Percentiles rank a stretch among this genome's conserved stretches.
These are phyloP conservation scores for Sanghuangporus baumii DNA, from an alignment of 1,284 basidiomycete species.

Conservation along the genomic window DNA sequence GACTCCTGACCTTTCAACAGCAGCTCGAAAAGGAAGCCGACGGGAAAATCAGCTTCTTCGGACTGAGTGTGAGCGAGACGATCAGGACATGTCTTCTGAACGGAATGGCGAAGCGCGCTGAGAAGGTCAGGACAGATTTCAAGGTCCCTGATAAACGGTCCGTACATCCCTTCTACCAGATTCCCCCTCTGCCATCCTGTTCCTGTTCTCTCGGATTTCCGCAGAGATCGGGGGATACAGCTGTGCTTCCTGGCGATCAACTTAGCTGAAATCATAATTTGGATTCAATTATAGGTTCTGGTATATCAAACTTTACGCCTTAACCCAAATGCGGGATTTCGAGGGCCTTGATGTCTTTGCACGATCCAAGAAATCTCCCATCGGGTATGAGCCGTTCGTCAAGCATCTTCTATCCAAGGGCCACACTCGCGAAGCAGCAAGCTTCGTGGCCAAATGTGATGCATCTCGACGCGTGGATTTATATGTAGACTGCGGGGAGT, in stretches of 20 bases:
- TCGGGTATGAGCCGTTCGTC: slow-evolving; percentile 94
- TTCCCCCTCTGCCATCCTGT: neutral
- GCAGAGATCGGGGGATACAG: neutral
- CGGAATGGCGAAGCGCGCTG: slow-evolving; percentile 79
- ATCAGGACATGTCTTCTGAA: slow-evolving; percentile 72
- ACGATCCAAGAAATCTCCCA: slow-evolving; percentile 83
- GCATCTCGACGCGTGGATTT: slow-evolving; percentile 76
- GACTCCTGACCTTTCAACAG: slow-evolving; percentile 76
- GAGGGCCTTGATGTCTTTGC: slow-evolving; percentile 80
- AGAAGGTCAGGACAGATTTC: slow-evolving; percentile 81
- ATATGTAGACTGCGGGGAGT: slow-evolving; percentile 84
- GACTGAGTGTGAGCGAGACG: slow-evolving; percentile 79
- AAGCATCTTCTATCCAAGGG: slow-evolving; percentile 71
- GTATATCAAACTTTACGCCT: slow-evolving; percentile 83
- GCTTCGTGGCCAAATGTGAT: slow-evolving; percentile 80
- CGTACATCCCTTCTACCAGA: slow-evolving; percentile 14
- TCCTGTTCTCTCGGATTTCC: neutral
- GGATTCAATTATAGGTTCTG: slow-evolving; percentile 62
- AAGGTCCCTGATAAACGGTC: slow-evolving; percentile 89
- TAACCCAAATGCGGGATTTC: slow-evolving; percentile 77
- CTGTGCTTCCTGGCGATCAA: neutral
- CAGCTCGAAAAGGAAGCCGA: slow-evolving; percentile 84
- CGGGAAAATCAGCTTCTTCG: slow-evolving; percentile 71
- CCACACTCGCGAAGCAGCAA: slow-evolving; percentile 64
- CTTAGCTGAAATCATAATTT: neutral